A percentile compares a stretch with the other conserved stretches of the same genome.
These are phyloP conservation scores for Gracilaria caudata DNA, from an alignment of 23 red algal genomes.

Conservation along the genomic window DNA sequence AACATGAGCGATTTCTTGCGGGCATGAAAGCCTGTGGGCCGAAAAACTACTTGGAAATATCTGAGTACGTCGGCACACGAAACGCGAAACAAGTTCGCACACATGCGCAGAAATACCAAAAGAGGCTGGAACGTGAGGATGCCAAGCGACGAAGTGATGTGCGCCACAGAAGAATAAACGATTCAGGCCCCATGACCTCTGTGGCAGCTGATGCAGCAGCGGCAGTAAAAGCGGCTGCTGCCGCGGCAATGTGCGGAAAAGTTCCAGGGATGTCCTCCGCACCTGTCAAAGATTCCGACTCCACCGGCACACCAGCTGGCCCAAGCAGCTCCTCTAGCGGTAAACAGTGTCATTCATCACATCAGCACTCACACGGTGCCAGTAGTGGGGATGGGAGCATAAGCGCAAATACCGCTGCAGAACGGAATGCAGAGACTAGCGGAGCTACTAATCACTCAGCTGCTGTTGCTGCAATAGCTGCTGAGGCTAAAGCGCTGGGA, in stretches of 20 bases:
- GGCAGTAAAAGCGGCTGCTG: constrained; percentile 21
- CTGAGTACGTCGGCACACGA: constrained; percentile 78
- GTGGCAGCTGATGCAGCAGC: constrained; percentile 57
- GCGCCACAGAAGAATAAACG: constrained; percentile 6
- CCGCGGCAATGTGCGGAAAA: constrained; percentile 44
- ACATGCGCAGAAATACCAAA: constrained; percentile 93
- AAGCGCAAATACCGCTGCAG: constrained; percentile 22
- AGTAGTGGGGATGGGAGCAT: constrained; percentile 49
- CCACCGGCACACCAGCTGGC: constrained; percentile 11
- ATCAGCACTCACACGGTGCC: constrained; percentile 8
- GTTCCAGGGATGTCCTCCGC: constrained; percentile 29
- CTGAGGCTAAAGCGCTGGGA: constrained; percentile 47
- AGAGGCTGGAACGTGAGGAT: constrained; percentile 84
- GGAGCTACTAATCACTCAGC: constrained; percentile 19
- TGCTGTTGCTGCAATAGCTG: constrained; percentile 54
- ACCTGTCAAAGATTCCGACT: constrained; percentile 15
- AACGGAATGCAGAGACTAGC: neutral
- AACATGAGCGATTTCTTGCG: constrained; percentile 89
- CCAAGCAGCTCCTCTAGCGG: constrained; percentile 52
- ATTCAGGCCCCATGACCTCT: neutral
- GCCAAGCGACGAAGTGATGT: constrained; percentile 62
- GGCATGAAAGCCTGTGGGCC: constrained; percentile 80
- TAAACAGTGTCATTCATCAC: constrained; percentile 33
- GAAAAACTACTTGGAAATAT: constrained; percentile 91
- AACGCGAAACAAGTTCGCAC: constrained; percentile 97